These are phyloP conservation scores for Orbilia brochopaga DNA, from an alignment of 2,329 filamentous ascomycete species.

Conservation along the genomic window DNA sequence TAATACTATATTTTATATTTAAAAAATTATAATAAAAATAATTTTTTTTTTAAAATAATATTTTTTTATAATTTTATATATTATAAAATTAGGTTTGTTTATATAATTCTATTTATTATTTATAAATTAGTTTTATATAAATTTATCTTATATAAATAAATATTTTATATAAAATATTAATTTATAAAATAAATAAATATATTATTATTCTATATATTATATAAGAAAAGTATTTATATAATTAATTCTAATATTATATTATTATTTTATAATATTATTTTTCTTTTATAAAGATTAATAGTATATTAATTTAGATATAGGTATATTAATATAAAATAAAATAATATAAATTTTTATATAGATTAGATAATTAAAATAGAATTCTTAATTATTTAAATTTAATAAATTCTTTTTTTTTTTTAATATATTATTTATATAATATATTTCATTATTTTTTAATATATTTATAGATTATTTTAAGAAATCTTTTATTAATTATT, in stretches of 20 bases:
- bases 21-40: slow-evolving; percentile 4
- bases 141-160: neutral
- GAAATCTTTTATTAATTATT: neutral
- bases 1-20: slow-evolving; percentile 12
- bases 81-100: neutral
- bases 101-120: slow-evolving; percentile 3
- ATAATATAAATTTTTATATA: neutral
- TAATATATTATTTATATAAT: neutral
- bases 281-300: slow-evolving; percentile 10
- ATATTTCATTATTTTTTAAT: neutral
- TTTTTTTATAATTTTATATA: slow-evolving; percentile 4
- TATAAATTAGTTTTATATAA: slow-evolving; percentile 1
- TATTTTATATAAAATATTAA: neutral
- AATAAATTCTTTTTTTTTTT: neutral
- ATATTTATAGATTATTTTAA: neutral
- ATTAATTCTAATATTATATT: neutral
- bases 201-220: neutral
- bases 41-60: slow-evolving; percentile 23
- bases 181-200: neutral
- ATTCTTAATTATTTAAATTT: neutral
- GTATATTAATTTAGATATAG: slow-evolving; percentile 19
- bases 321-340: slow-evolving; percentile 1
- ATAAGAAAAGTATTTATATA: neutral
- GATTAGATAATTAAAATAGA: neutral
- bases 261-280: neutral